Percentiles rank a stretch among this genome's conserved stretches.
Conservation (phyloP, 345 rosid species). For the Ceriops tagal region DNA sequence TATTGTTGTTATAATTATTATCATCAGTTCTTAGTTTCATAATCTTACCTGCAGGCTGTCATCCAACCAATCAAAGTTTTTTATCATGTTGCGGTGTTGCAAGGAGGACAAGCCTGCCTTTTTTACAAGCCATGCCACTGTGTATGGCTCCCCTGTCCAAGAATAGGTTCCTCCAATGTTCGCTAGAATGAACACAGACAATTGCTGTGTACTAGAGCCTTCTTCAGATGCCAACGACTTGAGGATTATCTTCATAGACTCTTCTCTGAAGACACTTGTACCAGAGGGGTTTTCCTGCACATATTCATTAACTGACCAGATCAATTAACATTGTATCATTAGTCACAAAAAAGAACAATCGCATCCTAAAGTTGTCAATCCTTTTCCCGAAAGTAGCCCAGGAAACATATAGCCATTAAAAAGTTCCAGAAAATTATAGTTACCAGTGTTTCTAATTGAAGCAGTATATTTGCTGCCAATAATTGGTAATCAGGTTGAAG, state of each 20-base stretch:
- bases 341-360: too few species aligned
- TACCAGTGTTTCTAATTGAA: slow-evolving; percentile 68
- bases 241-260: slow-evolving; percentile 54
- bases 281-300: slow-evolving; percentile 58
- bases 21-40: background rate
- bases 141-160: slow-evolving; percentile 85
- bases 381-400: too few species aligned
- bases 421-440: slow-evolving; percentile 5
- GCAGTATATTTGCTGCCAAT: slow-evolving; percentile 68
- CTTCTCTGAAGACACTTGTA: slow-evolving; percentile 42
- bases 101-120: slow-evolving; percentile 70
- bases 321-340: background rate
- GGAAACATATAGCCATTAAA: background rate
- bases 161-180: slow-evolving; percentile 88
- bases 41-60: slow-evolving; percentile 57
- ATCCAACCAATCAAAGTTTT: slow-evolving; percentile 72
- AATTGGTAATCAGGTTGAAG: slow-evolving; percentile 52
- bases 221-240: slow-evolving; percentile 45
- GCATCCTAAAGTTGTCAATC: too few species aligned
- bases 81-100: slow-evolving; percentile 66
- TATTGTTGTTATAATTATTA: too few species aligned
- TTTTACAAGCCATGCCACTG: slow-evolving; percentile 78
- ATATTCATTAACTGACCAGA: background rate
- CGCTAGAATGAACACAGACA: slow-evolving; percentile 62
- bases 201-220: slow-evolving; percentile 39